Percentiles rank a stretch among this genome's conserved stretches.
These are phyloP conservation scores for Yamadazyma atlantica DNA, from an alignment of 1,139 yeast genomes.

Conservation along the genomic window DNA sequence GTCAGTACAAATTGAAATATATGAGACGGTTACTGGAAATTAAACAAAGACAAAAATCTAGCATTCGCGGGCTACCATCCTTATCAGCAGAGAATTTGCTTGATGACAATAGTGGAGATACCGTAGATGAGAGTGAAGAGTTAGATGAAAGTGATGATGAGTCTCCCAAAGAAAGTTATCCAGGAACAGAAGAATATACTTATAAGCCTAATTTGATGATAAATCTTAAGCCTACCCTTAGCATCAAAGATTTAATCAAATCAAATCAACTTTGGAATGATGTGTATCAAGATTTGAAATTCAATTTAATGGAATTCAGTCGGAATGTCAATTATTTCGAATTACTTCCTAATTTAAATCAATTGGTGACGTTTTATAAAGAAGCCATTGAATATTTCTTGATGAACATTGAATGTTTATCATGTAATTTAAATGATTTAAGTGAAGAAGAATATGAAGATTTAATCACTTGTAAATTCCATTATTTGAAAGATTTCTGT, in stretches of 20 bases:
- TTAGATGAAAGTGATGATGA: conserved; percentile 4
- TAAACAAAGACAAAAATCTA: conserved; percentile 7
- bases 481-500: conserved; percentile 26
- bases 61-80: conserved; percentile 11
- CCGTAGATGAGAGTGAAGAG: conserved; percentile 6
- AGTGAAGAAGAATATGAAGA: conserved; percentile 19
- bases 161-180: conserved; percentile 3
- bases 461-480: conserved; percentile 20
- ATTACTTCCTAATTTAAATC: conserved; percentile 29
- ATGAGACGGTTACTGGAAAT: conserved; percentile 13
- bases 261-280: conserved; percentile 33
- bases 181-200: background rate
- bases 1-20: conserved; percentile 18
- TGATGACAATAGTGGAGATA: conserved; percentile 5
- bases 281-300: conserved; percentile 34
- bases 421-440: conserved; percentile 15
- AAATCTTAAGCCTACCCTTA: conserved; percentile 1
- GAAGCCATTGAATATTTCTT: conserved; percentile 33
- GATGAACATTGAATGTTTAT: conserved; percentile 20
- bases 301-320: conserved; percentile 21
- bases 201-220: conserved; percentile 7
- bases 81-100: conserved; percentile 11
- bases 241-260: conserved; percentile 16
- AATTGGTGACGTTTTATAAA: conserved; percentile 23
- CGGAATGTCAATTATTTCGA: conserved; percentile 22